These are phyloP conservation scores for Tagetes patula DNA, from an alignment of 129 eudicot species.

Conservation along the genomic window DNA sequence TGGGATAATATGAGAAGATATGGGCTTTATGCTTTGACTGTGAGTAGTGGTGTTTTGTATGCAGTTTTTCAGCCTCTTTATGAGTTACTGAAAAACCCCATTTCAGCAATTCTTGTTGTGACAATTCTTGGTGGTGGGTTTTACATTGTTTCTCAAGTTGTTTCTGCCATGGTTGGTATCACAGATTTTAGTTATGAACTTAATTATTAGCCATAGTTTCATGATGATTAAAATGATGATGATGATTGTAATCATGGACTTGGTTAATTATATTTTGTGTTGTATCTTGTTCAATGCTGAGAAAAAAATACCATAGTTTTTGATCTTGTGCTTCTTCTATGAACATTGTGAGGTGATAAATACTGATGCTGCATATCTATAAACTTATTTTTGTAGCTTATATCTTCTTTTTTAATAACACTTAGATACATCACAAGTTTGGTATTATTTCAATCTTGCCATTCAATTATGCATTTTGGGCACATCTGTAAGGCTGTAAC, in stretches of 20 bases:
- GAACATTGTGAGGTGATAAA: slow-evolving; percentile 14
- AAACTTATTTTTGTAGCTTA: slow-evolving; percentile 20
- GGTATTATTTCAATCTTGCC: neutral
- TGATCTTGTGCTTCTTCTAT: slow-evolving; percentile 1
- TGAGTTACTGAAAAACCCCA: slow-evolving; percentile 88
- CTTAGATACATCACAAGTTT: neutral
- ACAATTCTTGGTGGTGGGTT: slow-evolving; percentile 67
- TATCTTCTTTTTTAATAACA: slow-evolving; percentile 8
- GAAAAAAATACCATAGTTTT: slow-evolving; percentile 10
- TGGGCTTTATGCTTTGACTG: slow-evolving; percentile 80
- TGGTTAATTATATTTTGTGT: slow-evolving; percentile 6
- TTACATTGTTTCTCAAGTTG: slow-evolving; percentile 76
- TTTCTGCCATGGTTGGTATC: slow-evolving; percentile 92
- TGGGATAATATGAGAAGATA: slow-evolving; percentile 99
- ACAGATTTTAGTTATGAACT: slow-evolving; percentile 78
- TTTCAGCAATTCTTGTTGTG: slow-evolving; percentile 73
- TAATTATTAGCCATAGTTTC: slow-evolving; percentile 39
- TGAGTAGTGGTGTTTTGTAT: slow-evolving; percentile 78
- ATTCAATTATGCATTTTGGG: neutral
- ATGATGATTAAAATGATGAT: neutral
- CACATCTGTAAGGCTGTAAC: neutral
- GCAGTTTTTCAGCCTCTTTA: slow-evolving; percentile 67
- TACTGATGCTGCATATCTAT: neutral
- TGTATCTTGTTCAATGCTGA: neutral
- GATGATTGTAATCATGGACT: slow-evolving; percentile 19